phyloP scores from a whole-genome alignment of 257 asterid genomes.

The Solanum rostratum region DNA sequence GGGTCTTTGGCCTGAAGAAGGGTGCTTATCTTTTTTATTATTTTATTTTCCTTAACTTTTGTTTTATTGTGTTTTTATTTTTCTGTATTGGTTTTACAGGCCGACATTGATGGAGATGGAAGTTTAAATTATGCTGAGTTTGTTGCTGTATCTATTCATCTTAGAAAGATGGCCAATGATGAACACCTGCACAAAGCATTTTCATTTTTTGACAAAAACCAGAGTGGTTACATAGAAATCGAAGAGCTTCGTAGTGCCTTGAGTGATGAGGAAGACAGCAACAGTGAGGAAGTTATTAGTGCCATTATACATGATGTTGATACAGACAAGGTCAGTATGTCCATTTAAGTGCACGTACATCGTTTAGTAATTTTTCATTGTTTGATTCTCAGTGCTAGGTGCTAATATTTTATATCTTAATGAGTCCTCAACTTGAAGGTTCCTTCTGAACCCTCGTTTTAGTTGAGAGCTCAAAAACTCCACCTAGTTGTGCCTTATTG shows the following conservation, averaged over 20 bases:
- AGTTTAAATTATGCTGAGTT: constrained; percentile 54
- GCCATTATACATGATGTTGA: constrained; percentile 89
- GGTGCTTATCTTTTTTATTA: not conserved
- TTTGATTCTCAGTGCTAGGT: not conserved
- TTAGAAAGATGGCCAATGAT: constrained; percentile 65
- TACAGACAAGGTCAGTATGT: constrained; percentile 47
- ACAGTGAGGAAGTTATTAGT: constrained; percentile 41
- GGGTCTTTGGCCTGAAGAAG: not conserved
- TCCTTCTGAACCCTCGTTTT: not conserved
- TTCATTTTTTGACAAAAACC: constrained; percentile 51
- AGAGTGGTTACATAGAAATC: constrained; percentile 53
- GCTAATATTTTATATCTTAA: not conserved
- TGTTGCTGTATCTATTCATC: constrained; percentile 64
- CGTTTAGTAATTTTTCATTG: not conserved
- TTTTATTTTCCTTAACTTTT: not conserved
- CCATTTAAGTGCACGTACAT: not conserved
- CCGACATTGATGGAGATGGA: constrained; percentile 71
- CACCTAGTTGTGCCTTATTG: not conserved
- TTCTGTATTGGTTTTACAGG: constrained; percentile 26
- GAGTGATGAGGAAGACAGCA: constrained; percentile 44
- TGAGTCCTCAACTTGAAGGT: not conserved
- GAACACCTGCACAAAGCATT: constrained; percentile 78
- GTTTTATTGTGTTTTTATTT: not conserved
- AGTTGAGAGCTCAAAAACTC: not conserved
- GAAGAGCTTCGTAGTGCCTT: constrained; percentile 67